A percentile compares a stretch with the other conserved stretches of the same genome.
These are phyloP conservation scores for Gypsophila paniculata DNA, from an alignment of 179 eudicot genomes.

Conservation along the genomic window DNA sequence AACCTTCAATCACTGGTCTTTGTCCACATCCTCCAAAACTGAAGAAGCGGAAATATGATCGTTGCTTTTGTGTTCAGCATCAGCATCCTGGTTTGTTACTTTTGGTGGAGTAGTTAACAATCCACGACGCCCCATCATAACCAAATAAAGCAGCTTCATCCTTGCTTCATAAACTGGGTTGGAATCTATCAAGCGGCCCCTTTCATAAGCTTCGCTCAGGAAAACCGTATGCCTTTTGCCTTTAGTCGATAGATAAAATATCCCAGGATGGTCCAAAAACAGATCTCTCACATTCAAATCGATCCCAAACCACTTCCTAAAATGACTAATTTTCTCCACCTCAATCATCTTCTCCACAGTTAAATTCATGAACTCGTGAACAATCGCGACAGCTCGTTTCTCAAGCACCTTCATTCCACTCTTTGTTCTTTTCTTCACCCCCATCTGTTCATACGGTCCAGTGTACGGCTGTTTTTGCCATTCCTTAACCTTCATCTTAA, in stretches of 20 bases:
- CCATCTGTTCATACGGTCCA: constrained; percentile 65
- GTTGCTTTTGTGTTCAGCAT: constrained; percentile 26
- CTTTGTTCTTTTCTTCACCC: constrained; percentile 41
- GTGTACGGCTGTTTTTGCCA: constrained; percentile 69
- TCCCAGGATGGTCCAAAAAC: constrained; percentile 92
- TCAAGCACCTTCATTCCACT: constrained; percentile 51
- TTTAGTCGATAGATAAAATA: constrained; percentile 80
- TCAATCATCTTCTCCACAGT: constrained; percentile 92
- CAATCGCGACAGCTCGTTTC: constrained; percentile 80
- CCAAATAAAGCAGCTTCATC: constrained; percentile 80
- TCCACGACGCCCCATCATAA: constrained; percentile 64
- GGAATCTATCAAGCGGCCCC: constrained; percentile 63
- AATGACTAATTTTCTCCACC: constrained; percentile 95
- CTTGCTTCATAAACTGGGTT: constrained; percentile 72
- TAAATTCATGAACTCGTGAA: constrained; percentile 84
- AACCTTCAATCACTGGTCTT: constrained; percentile 4
- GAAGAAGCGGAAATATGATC: constrained; percentile 17
- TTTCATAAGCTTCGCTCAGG: constrained; percentile 80
- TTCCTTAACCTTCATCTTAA: constrained; percentile 64
- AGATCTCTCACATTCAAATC: constrained; percentile 81
- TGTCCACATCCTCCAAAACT: constrained; percentile 8
- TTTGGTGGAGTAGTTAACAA: constrained; percentile 23
- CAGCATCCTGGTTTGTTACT: constrained; percentile 30
- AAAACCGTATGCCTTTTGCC: constrained; percentile 83
- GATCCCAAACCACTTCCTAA: constrained; percentile 82